phyloP scores from a whole-genome alignment of 768 basidiomycete species.

The Hysterangium stoloniferum region DNA sequence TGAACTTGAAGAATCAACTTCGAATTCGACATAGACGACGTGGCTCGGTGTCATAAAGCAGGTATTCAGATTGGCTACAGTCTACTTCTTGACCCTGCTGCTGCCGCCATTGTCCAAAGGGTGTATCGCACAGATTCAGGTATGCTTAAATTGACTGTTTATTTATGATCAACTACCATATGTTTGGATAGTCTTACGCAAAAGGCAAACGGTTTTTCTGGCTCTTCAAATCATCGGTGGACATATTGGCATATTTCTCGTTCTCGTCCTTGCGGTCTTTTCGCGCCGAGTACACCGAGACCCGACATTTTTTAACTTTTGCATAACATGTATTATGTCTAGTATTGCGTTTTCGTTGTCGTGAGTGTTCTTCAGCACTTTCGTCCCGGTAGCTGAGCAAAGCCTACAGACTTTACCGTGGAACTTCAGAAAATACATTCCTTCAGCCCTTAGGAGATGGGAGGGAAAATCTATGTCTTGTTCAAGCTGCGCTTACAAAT shows the following conservation, averaged over 20 bases:
- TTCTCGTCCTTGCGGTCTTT: constrained; percentile 38
- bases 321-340: constrained; percentile 47
- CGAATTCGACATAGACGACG: too few species aligned
- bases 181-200: too few species aligned
- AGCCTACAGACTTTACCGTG: constrained; percentile 15
- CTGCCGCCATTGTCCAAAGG: too few species aligned
- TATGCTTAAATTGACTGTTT: too few species aligned
- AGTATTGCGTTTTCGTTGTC: constrained; percentile 43
- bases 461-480: constrained; percentile 33
- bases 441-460: constrained; percentile 16
- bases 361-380: too few species aligned
- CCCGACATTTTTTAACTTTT: constrained; percentile 50
- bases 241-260: constrained; percentile 41
- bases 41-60: too few species aligned
- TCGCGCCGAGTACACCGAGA: constrained; percentile 38
- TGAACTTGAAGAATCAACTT: too few species aligned
- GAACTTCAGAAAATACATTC: constrained; percentile 1
- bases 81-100: too few species aligned
- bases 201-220: constrained; percentile 34
- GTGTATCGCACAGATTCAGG: too few species aligned
- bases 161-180: too few species aligned
- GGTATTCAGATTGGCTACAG: too few species aligned
- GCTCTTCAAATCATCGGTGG: constrained; percentile 44
- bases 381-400: too few species aligned
- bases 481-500: constrained; percentile 46